Evolutionary conservation across 2,329 filamentous ascomycete species (phyloP).

Genomic region (Chaetomiaceae sp.): DNA sequence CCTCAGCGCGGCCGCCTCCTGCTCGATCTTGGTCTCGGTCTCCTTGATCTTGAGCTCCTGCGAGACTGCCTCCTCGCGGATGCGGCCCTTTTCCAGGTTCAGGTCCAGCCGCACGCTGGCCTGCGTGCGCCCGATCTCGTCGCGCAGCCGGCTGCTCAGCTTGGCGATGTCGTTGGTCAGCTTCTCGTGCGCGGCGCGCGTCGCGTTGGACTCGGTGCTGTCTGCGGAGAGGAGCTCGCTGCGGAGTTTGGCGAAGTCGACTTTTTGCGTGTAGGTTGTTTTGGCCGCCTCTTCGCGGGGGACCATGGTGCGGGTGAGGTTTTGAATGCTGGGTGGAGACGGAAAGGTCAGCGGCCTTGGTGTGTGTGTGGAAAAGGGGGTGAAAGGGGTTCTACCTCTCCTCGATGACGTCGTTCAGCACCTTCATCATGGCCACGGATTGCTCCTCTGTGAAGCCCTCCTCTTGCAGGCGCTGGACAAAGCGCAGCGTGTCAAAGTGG

Average conservation of each 20-base stretch:
- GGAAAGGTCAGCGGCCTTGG: conserved; percentile 1
- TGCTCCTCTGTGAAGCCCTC: conserved; percentile 97
- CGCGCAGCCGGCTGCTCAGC: conserved; percentile 79
- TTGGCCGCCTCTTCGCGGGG: conserved; percentile 87
- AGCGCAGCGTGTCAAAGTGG: conserved; percentile 97
- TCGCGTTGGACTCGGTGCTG: conserved; percentile 84
- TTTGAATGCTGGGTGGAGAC: conserved; percentile 67
- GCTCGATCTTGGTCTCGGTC: conserved; percentile 97
- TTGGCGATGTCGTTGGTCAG: conserved; percentile 94
- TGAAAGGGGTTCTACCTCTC: conserved; percentile 59
- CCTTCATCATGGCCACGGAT: conserved; percentile 96
- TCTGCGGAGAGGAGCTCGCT: conserved; percentile 90
- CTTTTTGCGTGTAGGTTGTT: conserved; percentile 79
- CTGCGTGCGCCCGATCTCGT: conserved; percentile 92
- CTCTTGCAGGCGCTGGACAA: conserved; percentile 81
- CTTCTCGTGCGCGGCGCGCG: conserved; percentile 83
- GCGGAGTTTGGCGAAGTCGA: conserved; percentile 95
- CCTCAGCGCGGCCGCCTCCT: conserved; percentile 84
- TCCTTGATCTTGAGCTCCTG: conserved; percentile 99
- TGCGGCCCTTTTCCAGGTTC: conserved; percentile 94
- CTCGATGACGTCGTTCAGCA: conserved; percentile 93
- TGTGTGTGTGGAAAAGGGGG: neutral
- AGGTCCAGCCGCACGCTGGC: conserved; percentile 87
- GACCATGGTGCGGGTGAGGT: conserved; percentile 96
- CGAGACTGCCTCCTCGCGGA: conserved; percentile 90